Conservation (phyloP, 345 rosid species). For the Syzygium oleosum region DNA sequence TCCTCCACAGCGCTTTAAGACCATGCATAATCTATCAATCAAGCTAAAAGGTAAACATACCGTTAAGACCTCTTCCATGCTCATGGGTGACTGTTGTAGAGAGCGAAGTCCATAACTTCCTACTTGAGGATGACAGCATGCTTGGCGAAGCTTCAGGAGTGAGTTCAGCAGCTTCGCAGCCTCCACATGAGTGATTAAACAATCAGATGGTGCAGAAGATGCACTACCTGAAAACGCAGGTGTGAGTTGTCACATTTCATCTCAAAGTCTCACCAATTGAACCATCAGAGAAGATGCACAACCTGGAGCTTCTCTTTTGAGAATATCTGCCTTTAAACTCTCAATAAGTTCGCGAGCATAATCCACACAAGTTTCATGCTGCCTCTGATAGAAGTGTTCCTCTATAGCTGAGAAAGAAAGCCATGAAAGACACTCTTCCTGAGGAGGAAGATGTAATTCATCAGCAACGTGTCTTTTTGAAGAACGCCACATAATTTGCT, state of each 20-base stretch:
- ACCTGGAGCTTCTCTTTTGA: constrained; percentile 62
- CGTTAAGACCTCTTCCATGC: constrained; percentile 90
- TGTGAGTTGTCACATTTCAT: not conserved
- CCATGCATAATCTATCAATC: not conserved
- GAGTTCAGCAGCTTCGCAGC: constrained; percentile 85
- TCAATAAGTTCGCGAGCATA: constrained; percentile 83
- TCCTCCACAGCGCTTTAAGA: not conserved
- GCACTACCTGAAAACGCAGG: constrained; percentile 29
- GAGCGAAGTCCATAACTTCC: constrained; percentile 94
- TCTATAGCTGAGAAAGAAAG: constrained; percentile 89
- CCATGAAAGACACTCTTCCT: constrained; percentile 84
- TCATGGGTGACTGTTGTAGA: constrained; percentile 88
- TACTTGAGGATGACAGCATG: constrained; percentile 99
- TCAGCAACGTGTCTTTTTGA: constrained; percentile 82
- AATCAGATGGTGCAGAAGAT: constrained; percentile 30
- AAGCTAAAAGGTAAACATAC: constrained; percentile 19
- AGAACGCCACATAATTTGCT: constrained; percentile 96
- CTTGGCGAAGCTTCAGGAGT: constrained; percentile 96
- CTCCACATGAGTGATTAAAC: constrained; percentile 64
- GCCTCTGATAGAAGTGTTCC: constrained; percentile 88
- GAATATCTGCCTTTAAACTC: constrained; percentile 71
- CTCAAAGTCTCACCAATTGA: not conserved
- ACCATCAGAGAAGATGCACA: constrained; percentile 1
- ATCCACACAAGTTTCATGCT: constrained; percentile 91
- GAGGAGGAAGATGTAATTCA: constrained; percentile 88